Evolutionary conservation across 768 basidiomycete species (phyloP).

Genomic region (Amanita pallidorosea): DNA sequence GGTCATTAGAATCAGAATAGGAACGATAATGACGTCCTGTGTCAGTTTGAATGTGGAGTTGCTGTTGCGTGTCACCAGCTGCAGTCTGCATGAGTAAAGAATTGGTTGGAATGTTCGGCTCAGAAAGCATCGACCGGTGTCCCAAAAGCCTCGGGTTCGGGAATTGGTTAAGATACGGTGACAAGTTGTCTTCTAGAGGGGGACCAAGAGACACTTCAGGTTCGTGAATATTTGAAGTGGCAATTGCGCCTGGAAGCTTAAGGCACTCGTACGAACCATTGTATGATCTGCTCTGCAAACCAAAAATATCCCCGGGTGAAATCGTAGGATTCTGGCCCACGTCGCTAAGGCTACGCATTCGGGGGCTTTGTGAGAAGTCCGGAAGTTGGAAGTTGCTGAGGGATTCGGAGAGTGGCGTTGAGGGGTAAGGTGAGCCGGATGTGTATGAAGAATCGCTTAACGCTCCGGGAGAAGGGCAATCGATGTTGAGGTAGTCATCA

Average conservation of each 20-base stretch:
- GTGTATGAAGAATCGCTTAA: conserved; percentile 1
- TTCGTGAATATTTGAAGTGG: neutral
- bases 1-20: neutral
- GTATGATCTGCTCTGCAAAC: neutral
- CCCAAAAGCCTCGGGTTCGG: neutral
- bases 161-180: neutral
- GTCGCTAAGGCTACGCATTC: neutral
- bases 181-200: neutral
- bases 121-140: conserved; percentile 1
- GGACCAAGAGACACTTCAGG: neutral
- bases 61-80: neutral
- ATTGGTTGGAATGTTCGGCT: neutral
- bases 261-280: conserved; percentile 1
- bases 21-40: neutral
- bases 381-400: neutral
- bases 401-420: neutral
- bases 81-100: neutral
- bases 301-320: neutral
- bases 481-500: neutral
- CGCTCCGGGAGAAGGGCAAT: conserved; percentile 4
- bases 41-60: conserved; percentile 1
- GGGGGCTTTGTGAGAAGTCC: neutral
- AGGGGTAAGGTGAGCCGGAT: neutral
- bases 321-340: neutral
- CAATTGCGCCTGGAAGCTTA: neutral